Base-by-base conservation (phyloP, 2,329 filamentous ascomycete species). In the Byssoonygena ceratinophila region DNA sequence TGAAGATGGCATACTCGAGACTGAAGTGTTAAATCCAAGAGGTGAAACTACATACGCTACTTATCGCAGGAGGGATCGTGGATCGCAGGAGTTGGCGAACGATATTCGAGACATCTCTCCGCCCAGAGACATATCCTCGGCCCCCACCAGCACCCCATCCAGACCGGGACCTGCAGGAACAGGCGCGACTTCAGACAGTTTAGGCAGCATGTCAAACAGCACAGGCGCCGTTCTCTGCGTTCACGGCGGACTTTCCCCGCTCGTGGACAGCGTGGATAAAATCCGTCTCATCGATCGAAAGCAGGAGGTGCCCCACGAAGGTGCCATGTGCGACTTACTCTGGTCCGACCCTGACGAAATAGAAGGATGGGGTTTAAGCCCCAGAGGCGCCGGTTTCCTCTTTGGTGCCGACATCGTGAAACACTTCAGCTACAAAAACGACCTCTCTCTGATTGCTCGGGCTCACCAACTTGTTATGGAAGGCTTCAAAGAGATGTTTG, bases 341-440 rank as follows among this genome's bases (percentile, higher is more conserved):
- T 98, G 92, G 92, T 96, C 89, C 0, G 92, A 98, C 64, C 92
- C 92, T 0, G 92, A 98, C 68, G 92, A 98, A 62, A 95, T 96
- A 57, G 90, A 96, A 65, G 91, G 90, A 55, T 98, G 92, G 92
- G 91, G 90, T 9, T 74, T 97, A 4, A 94, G 87, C 0, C 92
- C 92, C 0, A 87, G 91, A 34, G 92, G 92, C 8, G 92, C 92
- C 0, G 92, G 92, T 0, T 98, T 96, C 73, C 76, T 97, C 11
- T 98, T 98, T 60, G 92, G 92, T 48, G 51, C 87, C 2, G 90
- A 96, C 65, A 97, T 97, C 54, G 91, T 97, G 63, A 94, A 92
- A 63, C 82, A 83, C 58, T 98, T 98, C 74, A 98, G 97, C 71
- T 84, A 96, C 69, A 81, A 83, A 54, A 98, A 98, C 67, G 87